phyloP scores from a whole-genome alignment of 2,329 filamentous ascomycete genomes.

The Alternaria incomplexa region DNA sequence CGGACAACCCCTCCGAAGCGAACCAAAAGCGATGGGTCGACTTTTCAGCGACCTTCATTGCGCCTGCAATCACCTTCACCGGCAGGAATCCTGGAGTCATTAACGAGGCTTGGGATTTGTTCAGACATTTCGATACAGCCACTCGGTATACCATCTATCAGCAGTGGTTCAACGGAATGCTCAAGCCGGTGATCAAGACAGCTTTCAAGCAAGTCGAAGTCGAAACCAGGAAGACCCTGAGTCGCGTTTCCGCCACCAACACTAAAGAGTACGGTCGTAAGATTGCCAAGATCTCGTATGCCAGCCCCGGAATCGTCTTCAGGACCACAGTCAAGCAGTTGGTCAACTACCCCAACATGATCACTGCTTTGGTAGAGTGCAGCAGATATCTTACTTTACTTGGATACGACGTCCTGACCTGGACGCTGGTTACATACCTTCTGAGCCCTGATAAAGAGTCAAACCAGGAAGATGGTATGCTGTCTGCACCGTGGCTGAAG shows the following conservation, averaged over 20 bases:
- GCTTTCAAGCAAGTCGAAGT: slow-evolving; percentile 78
- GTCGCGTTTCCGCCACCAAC: slow-evolving; percentile 87
- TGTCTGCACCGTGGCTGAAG: slow-evolving; percentile 91
- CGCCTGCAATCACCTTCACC: slow-evolving; percentile 86
- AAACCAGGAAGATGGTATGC: slow-evolving; percentile 69
- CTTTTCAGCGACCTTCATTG: slow-evolving; percentile 80
- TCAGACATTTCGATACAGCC: slow-evolving; percentile 77
- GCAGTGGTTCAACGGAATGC: slow-evolving; percentile 72
- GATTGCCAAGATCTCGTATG: slow-evolving; percentile 89
- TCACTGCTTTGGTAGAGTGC: slow-evolving; percentile 92
- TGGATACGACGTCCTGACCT: slow-evolving; percentile 91
- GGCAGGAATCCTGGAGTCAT: slow-evolving; percentile 83
- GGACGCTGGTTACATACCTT: slow-evolving; percentile 81
- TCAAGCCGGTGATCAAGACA: slow-evolving; percentile 71
- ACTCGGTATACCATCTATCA: slow-evolving; percentile 88
- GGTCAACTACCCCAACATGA: slow-evolving; percentile 92
- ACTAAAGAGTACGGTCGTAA: slow-evolving; percentile 83
- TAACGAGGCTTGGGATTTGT: slow-evolving; percentile 83
- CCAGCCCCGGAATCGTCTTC: slow-evolving; percentile 91
- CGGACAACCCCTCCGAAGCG: slow-evolving; percentile 69
- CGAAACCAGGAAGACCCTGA: slow-evolving; percentile 85
- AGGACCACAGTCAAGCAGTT: slow-evolving; percentile 87
- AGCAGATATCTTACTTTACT: slow-evolving; percentile 91
- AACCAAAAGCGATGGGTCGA: slow-evolving; percentile 85
- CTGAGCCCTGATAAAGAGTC: slow-evolving; percentile 63